Conservation (phyloP, 1,284 basidiomycete genomes). For the Leccinum fallax region DNA sequence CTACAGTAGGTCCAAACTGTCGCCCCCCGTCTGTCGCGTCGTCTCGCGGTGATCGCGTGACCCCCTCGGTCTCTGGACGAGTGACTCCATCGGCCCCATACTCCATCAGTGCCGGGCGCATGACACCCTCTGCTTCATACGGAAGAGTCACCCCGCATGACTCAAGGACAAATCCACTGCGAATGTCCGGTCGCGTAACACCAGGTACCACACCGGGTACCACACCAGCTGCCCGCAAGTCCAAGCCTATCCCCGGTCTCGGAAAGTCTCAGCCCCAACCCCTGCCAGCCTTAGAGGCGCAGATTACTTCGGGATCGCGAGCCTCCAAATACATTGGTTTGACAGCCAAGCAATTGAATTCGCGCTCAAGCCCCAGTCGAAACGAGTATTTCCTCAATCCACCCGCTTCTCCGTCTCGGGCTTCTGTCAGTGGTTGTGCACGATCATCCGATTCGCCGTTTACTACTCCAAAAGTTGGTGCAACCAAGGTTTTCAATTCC, state of each 20-base stretch:
- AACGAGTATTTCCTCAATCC: slow-evolving; percentile 29
- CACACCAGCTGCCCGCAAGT: slow-evolving; percentile 38
- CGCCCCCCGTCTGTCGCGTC: slow-evolving; percentile 85
- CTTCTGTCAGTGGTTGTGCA: slow-evolving; percentile 10
- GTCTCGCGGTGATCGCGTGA: slow-evolving; percentile 60
- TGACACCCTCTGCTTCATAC: slow-evolving; percentile 45
- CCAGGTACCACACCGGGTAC: slow-evolving; percentile 37
- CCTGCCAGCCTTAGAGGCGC: slow-evolving; percentile 38
- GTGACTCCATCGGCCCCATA: slow-evolving; percentile 49
- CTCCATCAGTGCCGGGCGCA: slow-evolving; percentile 45
- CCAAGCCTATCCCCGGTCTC: slow-evolving; percentile 27
- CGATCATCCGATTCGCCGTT: slow-evolving; percentile 52
- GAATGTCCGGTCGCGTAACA: slow-evolving; percentile 44
- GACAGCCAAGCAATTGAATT: slow-evolving; percentile 78
- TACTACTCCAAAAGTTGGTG: slow-evolving; percentile 60
- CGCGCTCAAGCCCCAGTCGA: slow-evolving; percentile 37
- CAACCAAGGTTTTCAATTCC: slow-evolving; percentile 39
- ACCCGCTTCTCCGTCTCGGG: slow-evolving; percentile 34
- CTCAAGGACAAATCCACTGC: slow-evolving; percentile 25
- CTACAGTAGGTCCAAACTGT: slow-evolving; percentile 62
- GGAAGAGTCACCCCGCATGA: slow-evolving; percentile 43
- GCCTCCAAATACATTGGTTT: slow-evolving; percentile 83
- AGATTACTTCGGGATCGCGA: slow-evolving; percentile 78
- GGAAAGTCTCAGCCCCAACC: slow-evolving; percentile 32
- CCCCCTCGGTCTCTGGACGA: slow-evolving; percentile 47